A percentile compares a stretch with the other conserved stretches of the same genome.
Conservation (phyloP, 208 protist genomes). For the Trichomonas tenax region DNA sequence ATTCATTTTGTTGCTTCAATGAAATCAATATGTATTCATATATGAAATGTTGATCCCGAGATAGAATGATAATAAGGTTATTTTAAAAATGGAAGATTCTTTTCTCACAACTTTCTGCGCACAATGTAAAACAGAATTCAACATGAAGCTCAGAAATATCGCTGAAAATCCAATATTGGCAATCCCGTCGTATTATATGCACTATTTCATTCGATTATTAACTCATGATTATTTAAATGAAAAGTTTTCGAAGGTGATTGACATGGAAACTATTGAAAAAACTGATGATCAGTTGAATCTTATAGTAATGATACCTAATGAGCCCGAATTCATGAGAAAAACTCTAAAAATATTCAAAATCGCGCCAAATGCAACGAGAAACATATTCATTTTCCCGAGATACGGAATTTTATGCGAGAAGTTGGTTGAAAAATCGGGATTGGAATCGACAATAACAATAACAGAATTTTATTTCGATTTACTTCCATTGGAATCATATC, state of each 20-base stretch:
- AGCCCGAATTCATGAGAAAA: background rate
- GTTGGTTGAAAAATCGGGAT: background rate
- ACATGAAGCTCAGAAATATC: background rate
- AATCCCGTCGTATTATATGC: background rate
- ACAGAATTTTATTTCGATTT: background rate
- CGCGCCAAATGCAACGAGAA: background rate
- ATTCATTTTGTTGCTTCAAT: no score
- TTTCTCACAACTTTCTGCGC: background rate
- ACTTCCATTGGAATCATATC: background rate
- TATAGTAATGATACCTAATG: background rate
- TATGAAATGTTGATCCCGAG: no score
- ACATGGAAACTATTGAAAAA: background rate
- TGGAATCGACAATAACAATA: background rate
- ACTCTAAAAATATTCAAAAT: background rate
- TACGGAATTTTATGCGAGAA: background rate
- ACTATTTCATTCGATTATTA: background rate
- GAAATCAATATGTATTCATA: no score
- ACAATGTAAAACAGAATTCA: background rate
- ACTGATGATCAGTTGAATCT: background rate
- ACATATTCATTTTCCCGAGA: background rate
- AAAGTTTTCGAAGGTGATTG: background rate
- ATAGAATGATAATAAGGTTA: no score
- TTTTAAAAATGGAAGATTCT: background rate
- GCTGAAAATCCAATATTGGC: background rate
- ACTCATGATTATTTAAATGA: background rate